Evolutionary conservation across 305 asterid genomes (phyloP).

Genomic region (Fraxinus ornus): DNA sequence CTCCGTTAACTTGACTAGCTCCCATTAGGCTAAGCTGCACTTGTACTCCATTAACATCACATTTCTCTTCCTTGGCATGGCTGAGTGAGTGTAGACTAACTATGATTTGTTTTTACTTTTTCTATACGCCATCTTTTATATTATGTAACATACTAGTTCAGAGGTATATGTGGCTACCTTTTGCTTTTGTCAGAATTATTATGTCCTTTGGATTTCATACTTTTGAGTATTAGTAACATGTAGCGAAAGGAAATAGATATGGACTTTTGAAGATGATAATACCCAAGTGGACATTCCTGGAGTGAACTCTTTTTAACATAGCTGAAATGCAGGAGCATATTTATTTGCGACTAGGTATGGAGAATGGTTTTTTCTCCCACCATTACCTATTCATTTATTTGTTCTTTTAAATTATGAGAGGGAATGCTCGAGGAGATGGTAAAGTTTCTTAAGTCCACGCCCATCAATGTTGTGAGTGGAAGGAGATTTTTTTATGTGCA

Average conservation of each 20-base stretch:
- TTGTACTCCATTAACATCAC: not conserved
- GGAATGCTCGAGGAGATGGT: constrained; percentile 17
- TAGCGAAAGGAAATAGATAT: not conserved
- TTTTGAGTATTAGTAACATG: not conserved
- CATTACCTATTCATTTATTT: not conserved
- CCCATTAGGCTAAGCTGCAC: not conserved
- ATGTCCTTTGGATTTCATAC: not conserved
- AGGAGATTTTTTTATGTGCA: constrained; percentile 6
- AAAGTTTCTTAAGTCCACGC: constrained; percentile 16
- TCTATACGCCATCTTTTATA: not conserved
- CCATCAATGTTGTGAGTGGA: constrained; percentile 13
- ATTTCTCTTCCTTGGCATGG: constrained; percentile 8
- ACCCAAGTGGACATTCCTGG: not conserved
- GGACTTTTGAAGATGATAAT: not conserved
- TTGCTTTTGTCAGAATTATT: not conserved
- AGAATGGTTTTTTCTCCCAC: not conserved
- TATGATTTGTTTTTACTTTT: not conserved
- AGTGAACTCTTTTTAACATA: not conserved
- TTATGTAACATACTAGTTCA: not conserved
- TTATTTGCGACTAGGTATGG: not conserved
- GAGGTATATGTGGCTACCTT: not conserved
- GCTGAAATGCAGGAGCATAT: not conserved
- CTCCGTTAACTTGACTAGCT: constrained; percentile 1
- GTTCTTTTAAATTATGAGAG: constrained; percentile 21
- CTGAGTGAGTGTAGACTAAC: not conserved